Percentiles rank a stretch among this genome's conserved stretches.
phyloP scores from a whole-genome alignment of 1,284 basidiomycete genomes.

The Afroboletus lepidellus region DNA sequence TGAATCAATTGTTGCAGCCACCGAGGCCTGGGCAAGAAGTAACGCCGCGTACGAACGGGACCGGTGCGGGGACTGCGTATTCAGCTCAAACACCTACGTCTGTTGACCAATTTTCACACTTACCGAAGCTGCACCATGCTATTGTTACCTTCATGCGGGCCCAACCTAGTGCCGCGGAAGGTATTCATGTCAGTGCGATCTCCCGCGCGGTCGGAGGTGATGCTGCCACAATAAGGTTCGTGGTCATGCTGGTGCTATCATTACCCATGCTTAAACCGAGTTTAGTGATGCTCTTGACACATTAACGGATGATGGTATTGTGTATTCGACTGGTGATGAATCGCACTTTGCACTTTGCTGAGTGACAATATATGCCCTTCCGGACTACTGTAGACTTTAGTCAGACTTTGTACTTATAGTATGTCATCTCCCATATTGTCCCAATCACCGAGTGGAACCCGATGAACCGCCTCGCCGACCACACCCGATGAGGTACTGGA shows the following conservation, averaged over 20 bases:
- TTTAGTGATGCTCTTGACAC: constrained; percentile 63
- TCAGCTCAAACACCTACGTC: constrained; percentile 25
- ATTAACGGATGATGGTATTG: constrained; percentile 65
- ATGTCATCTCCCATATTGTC: too few species aligned
- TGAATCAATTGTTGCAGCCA: constrained; percentile 20
- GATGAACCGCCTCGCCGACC: too few species aligned
- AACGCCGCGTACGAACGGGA: constrained; percentile 14
- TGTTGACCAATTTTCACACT: constrained; percentile 51
- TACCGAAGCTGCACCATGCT: constrained; percentile 60
- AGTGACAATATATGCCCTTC: constrained; percentile 5
- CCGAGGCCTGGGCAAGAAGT: constrained; percentile 28
- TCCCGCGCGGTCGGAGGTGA: constrained; percentile 46
- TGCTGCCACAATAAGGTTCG: constrained; percentile 50
- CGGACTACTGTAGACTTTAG: background rate
- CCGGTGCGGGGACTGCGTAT: constrained; percentile 27
- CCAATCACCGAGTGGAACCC: too few species aligned
- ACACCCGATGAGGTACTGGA: too few species aligned
- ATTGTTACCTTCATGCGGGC: constrained; percentile 62
- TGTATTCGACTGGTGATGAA: constrained; percentile 71
- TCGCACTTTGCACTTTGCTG: constrained; percentile 46
- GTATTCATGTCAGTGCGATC: constrained; percentile 64
- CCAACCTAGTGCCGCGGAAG: constrained; percentile 48
- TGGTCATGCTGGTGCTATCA: background rate
- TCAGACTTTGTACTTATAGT: too few species aligned
- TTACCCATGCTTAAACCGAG: background rate